Percentiles rank a stretch among this genome's conserved stretches.
Conservation (phyloP, 768 basidiomycete genomes). For the Mycena metata region DNA sequence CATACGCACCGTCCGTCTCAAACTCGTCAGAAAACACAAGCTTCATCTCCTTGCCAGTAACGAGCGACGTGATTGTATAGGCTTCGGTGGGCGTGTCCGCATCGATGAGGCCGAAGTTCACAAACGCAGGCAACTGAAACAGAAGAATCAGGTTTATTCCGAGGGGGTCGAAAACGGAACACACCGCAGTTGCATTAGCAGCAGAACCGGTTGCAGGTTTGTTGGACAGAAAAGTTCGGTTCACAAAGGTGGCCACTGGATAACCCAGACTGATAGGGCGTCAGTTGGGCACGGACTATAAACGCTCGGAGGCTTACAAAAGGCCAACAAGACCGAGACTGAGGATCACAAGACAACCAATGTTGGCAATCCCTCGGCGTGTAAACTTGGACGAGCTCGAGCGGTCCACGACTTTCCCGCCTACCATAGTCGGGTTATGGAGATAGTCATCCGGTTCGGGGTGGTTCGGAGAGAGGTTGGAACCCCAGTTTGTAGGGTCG, state of each 20-base stretch:
- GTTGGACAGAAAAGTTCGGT: slow-evolving; percentile 55
- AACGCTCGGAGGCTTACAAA: slow-evolving; percentile 59
- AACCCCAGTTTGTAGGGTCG: slow-evolving; percentile 80
- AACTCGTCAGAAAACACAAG: slow-evolving; percentile 91
- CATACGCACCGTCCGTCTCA: slow-evolving; percentile 64
- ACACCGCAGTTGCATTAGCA: slow-evolving; percentile 77
- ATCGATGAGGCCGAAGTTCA: slow-evolving; percentile 63
- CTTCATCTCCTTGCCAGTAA: slow-evolving; percentile 65
- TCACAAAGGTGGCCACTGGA: slow-evolving; percentile 67
- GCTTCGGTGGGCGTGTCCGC: slow-evolving; percentile 75
- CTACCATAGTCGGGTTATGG: slow-evolving; percentile 63
- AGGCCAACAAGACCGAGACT: slow-evolving; percentile 66
- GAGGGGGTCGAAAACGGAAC: not conserved
- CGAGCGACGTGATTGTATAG: slow-evolving; percentile 65
- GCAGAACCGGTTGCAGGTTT: slow-evolving; percentile 58
- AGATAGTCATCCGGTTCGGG: slow-evolving; percentile 76
- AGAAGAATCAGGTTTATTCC: not conserved
- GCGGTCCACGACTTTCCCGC: slow-evolving; percentile 66
- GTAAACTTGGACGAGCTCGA: slow-evolving; percentile 62
- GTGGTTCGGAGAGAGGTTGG: slow-evolving; percentile 67
- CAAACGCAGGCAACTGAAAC: slow-evolving; percentile 21
- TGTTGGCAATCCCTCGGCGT: slow-evolving; percentile 4
- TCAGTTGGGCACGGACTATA: not conserved
- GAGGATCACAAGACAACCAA: slow-evolving; percentile 59
- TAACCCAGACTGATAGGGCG: slow-evolving; percentile 65